Evolutionary conservation across 257 asterid species (phyloP), one percentile per base, ranked within the genome.

Genomic region (Penstemon barbatus): DNA sequence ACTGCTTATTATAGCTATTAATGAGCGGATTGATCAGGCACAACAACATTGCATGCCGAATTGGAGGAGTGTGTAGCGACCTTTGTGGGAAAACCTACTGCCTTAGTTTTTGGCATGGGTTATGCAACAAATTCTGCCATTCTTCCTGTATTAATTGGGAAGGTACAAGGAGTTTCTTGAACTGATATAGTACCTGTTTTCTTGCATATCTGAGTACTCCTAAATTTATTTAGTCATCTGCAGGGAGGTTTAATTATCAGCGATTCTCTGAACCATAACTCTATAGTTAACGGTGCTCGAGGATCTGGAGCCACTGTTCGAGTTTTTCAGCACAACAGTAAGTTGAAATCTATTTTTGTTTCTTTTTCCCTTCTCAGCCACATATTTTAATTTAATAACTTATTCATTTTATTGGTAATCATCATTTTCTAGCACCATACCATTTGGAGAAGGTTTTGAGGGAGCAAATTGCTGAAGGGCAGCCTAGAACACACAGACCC

Each of bases 261-360:
- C 63, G 99, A 94, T 75, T 94, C 99, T 56, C 75, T 94, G 75
- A 94, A 94, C 81, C 99, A 94, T 77, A 94, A 94, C 79, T 94
- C 99, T 33, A 94, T 91, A 48, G 98, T 94, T 57, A 94, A 91
- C 76, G 99, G 99, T 38, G 99, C 99, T 50, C 89, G 99, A 72
- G 99, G 99, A 60, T 91, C 98, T 66, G 97, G 98, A 71, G 99
- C 98, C 62, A 87, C 98, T 63, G 69, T 94, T 73, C 87, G 97
- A 61, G 98, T 94, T 63, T 94, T 94, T 70, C 99, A 91, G 84
- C 99, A 94, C 74, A 94, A 94, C 78, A 91, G 97, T 94, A 73
- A 68, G 93, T 79, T 56, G 66, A 44, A 49, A 42, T 53, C 50
- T 77, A 25, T 43, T 25, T 25, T 25, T 7, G 63, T 4, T 43